phyloP scores from a whole-genome alignment of 1,284 basidiomycete species.

The Ceratorhiza oryzae-sativae region DNA sequence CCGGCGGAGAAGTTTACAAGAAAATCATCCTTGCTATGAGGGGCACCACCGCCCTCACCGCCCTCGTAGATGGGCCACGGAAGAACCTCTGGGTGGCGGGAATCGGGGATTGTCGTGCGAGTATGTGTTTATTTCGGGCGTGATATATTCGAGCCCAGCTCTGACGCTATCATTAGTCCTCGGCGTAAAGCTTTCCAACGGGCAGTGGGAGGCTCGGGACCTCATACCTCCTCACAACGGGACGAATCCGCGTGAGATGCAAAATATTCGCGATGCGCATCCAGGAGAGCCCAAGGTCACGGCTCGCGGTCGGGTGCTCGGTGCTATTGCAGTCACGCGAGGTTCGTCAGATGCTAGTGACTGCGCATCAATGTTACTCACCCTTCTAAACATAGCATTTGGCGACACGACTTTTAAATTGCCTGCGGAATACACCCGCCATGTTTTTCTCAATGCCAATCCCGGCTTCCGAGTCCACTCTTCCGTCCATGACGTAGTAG shows the following conservation, averaged over 20 bases:
- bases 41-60: constrained; percentile 74
- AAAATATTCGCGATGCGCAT: constrained; percentile 65
- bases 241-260: constrained; percentile 64
- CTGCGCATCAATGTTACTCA: constrained; percentile 31
- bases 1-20: constrained; percentile 64
- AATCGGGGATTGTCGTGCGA: constrained; percentile 73
- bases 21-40: constrained; percentile 73
- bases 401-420: constrained; percentile 76
- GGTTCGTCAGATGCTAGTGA: constrained; percentile 55
- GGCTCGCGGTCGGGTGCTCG: constrained; percentile 66
- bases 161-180: constrained; percentile 54
- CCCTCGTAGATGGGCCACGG: constrained; percentile 69
- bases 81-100: constrained; percentile 74
- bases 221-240: constrained; percentile 70
- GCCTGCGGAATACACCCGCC: constrained; percentile 68
- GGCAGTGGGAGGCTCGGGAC: constrained; percentile 61
- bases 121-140: constrained; percentile 53
- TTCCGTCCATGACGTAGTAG: constrained; percentile 69
- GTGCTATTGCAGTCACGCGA: constrained; percentile 72
- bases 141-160: constrained; percentile 27
- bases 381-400: constrained; percentile 56
- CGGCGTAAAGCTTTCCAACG: constrained; percentile 56
- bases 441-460: constrained; percentile 69
- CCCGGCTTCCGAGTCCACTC: constrained; percentile 68
- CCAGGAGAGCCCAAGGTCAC: constrained; percentile 69